Percentiles rank a stretch among this genome's conserved stretches.
Conservation (phyloP, 73 alveolate genomes). For the Paramecium biaurelia region DNA sequence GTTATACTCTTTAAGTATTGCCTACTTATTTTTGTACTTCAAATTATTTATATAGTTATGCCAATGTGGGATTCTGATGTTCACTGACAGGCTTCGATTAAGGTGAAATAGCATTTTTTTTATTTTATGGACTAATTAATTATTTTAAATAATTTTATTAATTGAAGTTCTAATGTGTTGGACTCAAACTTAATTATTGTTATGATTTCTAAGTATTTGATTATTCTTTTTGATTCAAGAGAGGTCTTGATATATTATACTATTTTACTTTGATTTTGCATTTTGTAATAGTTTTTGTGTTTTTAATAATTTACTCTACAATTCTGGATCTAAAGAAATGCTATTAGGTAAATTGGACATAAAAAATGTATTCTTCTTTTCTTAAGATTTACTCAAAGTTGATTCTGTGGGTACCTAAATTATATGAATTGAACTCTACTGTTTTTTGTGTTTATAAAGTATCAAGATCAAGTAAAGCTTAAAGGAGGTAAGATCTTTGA, state of each 20-base stretch:
- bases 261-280: background rate
- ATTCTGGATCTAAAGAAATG: constrained; percentile 41
- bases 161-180: constrained; percentile 13
- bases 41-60: constrained; percentile 32
- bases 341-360: background rate
- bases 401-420: background rate
- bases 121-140: constrained; percentile 4
- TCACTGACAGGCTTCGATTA: background rate
- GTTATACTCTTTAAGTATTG: constrained; percentile 7
- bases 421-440: background rate
- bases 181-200: constrained; percentile 11
- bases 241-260: background rate
- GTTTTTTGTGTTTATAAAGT: constrained; percentile 26
- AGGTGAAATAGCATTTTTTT: constrained; percentile 40
- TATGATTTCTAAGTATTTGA: background rate
- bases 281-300: background rate
- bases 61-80: constrained; percentile 13
- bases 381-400: background rate
- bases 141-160: background rate
- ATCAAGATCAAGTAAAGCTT: constrained; percentile 58
- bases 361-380: background rate
- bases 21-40: background rate
- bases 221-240: background rate
- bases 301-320: constrained; percentile 38
- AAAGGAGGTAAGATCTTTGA: constrained; percentile 46